Conservation (phyloP, 768 basidiomycete species). For the Boletus tylopilopsis region DNA sequence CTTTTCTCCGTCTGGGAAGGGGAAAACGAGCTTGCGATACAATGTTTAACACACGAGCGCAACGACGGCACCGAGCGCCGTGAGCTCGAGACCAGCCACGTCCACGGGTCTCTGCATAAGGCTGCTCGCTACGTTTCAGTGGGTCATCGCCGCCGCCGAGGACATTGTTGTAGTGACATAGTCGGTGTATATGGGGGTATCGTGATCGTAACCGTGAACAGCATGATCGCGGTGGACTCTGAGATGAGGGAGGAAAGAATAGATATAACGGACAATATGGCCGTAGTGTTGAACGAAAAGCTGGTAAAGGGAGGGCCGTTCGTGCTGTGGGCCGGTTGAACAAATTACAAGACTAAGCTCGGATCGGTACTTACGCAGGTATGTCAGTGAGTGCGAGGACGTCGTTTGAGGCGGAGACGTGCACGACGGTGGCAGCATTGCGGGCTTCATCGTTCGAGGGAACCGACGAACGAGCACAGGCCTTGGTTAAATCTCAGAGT, state of each 20-base stretch:
- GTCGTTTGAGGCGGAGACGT: constrained; percentile 3
- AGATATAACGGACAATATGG: constrained; percentile 10
- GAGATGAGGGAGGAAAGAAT: too few species aligned
- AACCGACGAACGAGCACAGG: neutral
- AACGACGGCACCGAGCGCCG: too few species aligned
- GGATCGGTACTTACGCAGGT: constrained; percentile 17
- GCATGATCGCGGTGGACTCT: constrained; percentile 17
- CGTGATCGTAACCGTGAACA: neutral
- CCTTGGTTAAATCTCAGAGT: neutral
- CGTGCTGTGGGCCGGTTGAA: constrained; percentile 11
- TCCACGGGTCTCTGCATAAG: too few species aligned
- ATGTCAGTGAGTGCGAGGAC: constrained; percentile 11
- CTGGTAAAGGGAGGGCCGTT: constrained; percentile 16
- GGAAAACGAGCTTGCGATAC: too few species aligned
- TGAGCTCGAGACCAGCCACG: too few species aligned
- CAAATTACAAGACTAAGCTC: too few species aligned
- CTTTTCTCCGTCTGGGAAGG: too few species aligned
- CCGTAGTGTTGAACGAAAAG: constrained; percentile 26
- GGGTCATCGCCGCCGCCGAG: too few species aligned
- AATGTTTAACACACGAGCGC: too few species aligned
- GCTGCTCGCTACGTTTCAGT: too few species aligned
- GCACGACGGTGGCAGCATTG: constrained; percentile 4
- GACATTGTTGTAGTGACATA: too few species aligned
- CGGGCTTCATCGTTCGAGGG: constrained; percentile 20
- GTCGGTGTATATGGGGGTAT: too few species aligned